Evolutionary conservation across 305 asterid genomes (phyloP).

Genomic region (Fraxinus albicans): DNA sequence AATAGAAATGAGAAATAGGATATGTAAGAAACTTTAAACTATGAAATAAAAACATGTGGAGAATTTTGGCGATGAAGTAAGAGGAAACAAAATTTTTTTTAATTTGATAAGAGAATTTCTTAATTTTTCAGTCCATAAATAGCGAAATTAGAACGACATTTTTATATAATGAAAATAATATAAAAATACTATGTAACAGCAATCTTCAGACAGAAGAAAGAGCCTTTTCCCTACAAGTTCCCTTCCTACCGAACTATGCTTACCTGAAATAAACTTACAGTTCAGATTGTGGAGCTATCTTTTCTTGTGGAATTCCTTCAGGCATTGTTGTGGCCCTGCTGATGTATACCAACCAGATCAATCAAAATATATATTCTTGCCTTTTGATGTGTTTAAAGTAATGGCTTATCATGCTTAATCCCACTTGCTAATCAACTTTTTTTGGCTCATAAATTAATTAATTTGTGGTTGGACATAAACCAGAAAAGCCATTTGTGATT

Average conservation of each 20-base stretch:
- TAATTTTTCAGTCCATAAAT: too few relatives aligned
- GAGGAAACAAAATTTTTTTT: too few relatives aligned
- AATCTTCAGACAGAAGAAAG: neutral
- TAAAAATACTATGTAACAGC: neutral
- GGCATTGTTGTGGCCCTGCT: neutral
- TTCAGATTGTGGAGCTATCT: neutral
- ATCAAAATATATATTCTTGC: neutral
- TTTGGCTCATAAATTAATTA: slow-evolving; percentile 14
- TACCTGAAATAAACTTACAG: neutral
- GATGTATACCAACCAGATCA: neutral
- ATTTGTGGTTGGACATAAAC: neutral
- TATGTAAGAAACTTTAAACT: neutral
- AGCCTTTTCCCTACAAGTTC: slow-evolving; percentile 26
- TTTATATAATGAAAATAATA: neutral
- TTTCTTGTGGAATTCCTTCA: neutral
- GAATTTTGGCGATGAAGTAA: too few relatives aligned
- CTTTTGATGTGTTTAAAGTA: slow-evolving; percentile 14
- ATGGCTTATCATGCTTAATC: slow-evolving; percentile 26
- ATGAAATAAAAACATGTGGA: too few relatives aligned
- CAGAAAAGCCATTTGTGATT: neutral
- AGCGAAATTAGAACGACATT: neutral
- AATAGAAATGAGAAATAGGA: too few relatives aligned
- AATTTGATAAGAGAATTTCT: too few relatives aligned
- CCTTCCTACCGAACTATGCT: slow-evolving; percentile 32
- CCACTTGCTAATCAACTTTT: slow-evolving; percentile 18